Evolutionary conservation across 2,329 filamentous ascomycete genomes (phyloP), one percentile per base, ranked within the genome.

Genomic region (Arthrobotrys conoides): DNA sequence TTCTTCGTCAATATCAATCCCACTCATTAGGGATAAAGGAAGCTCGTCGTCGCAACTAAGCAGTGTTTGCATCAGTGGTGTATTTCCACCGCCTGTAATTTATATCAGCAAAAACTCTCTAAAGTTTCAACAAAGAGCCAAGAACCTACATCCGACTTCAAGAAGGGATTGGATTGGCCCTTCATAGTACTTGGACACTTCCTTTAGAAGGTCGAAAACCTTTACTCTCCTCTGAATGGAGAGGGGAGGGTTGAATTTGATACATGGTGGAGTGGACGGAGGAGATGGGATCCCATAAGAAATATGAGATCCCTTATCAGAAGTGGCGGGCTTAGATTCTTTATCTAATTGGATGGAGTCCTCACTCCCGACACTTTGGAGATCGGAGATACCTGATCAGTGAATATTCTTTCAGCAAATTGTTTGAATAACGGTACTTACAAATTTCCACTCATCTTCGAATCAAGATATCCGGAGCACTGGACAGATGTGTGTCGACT

Each of bases 171-270:
- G 76, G 16, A 82, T 71, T 20, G 76, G 71, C 18, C 68, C 68
- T 8, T 67, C 33, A 41, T 81, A 80, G 16, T 79, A 41, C 5
- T 68, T 48, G 5, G 65, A 64, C 3, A 71, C 44, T 10, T 73
- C 59, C 10, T 68, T 76, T 0, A 82, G 71, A 33, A 81, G 73
- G 0, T 72, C 59, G 20, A 79, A 75, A 12, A 82, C 68, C 10
- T 75, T 76, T 1, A 66, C 71, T 12, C 81, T 80, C 4, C 81
- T 73, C 33, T 82, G 81, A 0, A 82, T 48, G 16, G 71, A 81
- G 38, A 82, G 81, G 2, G 81, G 80, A 5, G 81, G 81, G n/a
- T 79, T 70, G 66, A 82, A 82, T 22, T 69, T 71, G 20, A 82
- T 73, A 20, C 66, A 57, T 1, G 76, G 70, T n/a, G 71, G 70